A percentile compares a stretch with the other conserved stretches of the same genome.
Evolutionary conservation across 2,329 filamentous ascomycete species (phyloP).

Genomic region (Fusarium foetens): DNA sequence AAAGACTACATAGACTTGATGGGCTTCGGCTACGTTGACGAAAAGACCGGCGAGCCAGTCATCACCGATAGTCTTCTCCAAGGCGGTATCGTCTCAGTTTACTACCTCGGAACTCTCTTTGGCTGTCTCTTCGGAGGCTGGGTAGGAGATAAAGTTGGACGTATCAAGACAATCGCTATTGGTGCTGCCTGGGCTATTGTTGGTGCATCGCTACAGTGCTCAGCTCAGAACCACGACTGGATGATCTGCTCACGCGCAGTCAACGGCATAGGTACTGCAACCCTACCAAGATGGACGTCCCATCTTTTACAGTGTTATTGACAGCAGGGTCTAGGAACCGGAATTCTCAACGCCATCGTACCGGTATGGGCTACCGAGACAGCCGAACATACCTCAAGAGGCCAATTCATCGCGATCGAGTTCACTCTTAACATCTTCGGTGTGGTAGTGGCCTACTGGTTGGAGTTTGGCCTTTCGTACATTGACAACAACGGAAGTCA

Average conservation of each 20-base stretch:
- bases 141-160: conserved; percentile 32
- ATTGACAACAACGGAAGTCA: conserved; percentile 61
- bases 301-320: fast-evolving
- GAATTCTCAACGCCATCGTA: conserved; percentile 75
- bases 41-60: conserved; percentile 29
- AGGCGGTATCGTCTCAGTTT: conserved; percentile 40
- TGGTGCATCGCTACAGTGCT: conserved; percentile 24
- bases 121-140: conserved; percentile 36
- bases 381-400: conserved; percentile 72
- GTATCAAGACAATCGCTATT: conserved; percentile 37
- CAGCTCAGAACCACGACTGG: conserved; percentile 35
- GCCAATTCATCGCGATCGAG: conserved; percentile 75
- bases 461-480: conserved; percentile 68
- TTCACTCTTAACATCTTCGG: conserved; percentile 50
- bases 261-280: conserved; percentile 44
- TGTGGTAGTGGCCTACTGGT: conserved; percentile 65
- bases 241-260: conserved; percentile 48
- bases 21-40: conserved; percentile 39
- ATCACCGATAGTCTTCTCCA: conserved; percentile 36
- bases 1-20: conserved; percentile 36
- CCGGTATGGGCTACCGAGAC: conserved; percentile 79
- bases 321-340: conserved; percentile 60
- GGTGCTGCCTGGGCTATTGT: conserved; percentile 29
- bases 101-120: conserved; percentile 40
- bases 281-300: neutral